Conservation (phyloP, 805 yeast genomes). For the Barnettozyma wickerhamii region DNA sequence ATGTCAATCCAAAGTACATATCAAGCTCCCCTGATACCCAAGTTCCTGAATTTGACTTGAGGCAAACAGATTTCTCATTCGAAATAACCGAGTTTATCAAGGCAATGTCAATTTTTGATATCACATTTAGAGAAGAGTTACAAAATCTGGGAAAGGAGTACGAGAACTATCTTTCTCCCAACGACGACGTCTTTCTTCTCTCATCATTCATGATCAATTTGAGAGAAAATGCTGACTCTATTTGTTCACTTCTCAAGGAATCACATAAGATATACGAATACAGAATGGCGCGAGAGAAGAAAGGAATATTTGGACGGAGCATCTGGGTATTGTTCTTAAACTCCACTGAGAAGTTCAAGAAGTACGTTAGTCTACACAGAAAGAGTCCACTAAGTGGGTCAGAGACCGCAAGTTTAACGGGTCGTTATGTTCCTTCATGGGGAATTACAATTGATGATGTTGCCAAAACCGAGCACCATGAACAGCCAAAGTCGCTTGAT, state of each 20-base stretch:
- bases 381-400: conserved; percentile 19
- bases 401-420: conserved; percentile 34
- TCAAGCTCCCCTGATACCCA: conserved; percentile 9
- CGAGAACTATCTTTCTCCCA: conserved; percentile 35
- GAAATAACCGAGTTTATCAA: conserved; percentile 23
- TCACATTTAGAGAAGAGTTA: conserved; percentile 31
- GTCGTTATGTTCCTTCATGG: conserved; percentile 14
- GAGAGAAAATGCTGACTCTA: conserved; percentile 33
- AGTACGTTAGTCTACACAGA: conserved; percentile 32
- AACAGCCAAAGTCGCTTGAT: conserved; percentile 1
- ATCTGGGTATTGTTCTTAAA: conserved; percentile 41
- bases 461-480: neutral
- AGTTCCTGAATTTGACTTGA: conserved; percentile 20
- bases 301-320: conserved; percentile 34
- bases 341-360: conserved; percentile 30
- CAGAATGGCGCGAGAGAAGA: conserved; percentile 29
- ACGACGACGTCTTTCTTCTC: conserved; percentile 45
- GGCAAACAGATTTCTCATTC: conserved; percentile 22
- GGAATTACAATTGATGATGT: neutral
- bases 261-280: conserved; percentile 27
- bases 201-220: conserved; percentile 47
- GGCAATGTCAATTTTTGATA: conserved; percentile 33
- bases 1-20: conserved; percentile 26
- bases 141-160: conserved; percentile 23
- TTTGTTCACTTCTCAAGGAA: conserved; percentile 30